These are phyloP conservation scores for Petunia secreta DNA, from an alignment of 257 asterid genomes.

Conservation along the genomic window DNA sequence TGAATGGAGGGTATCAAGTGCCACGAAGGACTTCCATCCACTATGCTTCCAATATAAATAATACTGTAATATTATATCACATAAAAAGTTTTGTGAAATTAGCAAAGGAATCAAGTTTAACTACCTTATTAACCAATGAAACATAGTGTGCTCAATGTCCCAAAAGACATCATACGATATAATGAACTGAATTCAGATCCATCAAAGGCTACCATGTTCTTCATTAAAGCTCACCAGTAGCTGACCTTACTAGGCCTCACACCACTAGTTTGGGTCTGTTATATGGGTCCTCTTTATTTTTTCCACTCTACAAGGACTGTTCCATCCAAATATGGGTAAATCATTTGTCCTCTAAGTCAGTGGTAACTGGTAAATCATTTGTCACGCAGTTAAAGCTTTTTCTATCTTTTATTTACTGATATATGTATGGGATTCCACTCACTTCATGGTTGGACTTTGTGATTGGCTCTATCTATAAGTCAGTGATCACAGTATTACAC, in stretches of 20 bases:
- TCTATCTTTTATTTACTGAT: too few species aligned
- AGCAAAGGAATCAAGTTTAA: not conserved
- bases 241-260: not conserved
- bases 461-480: not conserved
- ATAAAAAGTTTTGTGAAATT: not conserved
- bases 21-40: not conserved
- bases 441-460: too few species aligned
- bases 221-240: too few species aligned
- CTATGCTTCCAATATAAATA: not conserved
- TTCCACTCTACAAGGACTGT: not conserved
- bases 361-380: too few species aligned
- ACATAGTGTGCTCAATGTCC: not conserved
- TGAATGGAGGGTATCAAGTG: not conserved
- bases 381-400: too few species aligned
- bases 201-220: not conserved
- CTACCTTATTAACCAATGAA: not conserved
- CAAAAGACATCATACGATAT: not conserved
- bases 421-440: too few species aligned
- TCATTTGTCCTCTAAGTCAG: not conserved
- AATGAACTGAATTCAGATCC: not conserved
- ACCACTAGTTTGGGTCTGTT: not conserved
- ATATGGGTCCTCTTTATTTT: not conserved
- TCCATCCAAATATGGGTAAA: not conserved
- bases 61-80: not conserved
- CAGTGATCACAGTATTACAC: not conserved